Percentiles rank a stretch among this genome's conserved stretches.
phyloP scores from a whole-genome alignment of 306 rosid genomes.

The Canavalia gladiata region DNA sequence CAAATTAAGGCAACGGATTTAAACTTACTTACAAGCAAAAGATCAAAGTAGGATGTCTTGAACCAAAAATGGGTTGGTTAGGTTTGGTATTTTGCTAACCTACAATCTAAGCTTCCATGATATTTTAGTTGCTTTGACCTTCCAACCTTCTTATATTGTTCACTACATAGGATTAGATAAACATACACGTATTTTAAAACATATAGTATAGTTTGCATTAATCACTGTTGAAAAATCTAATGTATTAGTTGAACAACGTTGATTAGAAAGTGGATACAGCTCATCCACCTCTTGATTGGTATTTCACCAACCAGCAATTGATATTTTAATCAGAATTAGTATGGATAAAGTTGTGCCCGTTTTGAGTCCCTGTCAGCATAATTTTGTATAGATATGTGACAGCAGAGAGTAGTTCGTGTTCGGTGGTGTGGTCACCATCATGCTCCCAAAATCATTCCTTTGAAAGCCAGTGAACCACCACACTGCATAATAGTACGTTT shows the following conservation, averaged over 20 bases:
- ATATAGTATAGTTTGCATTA: not conserved
- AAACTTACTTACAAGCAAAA: conserved; percentile 49
- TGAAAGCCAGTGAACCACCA: not conserved
- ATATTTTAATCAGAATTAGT: conserved; percentile 35
- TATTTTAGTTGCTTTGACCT: conserved; percentile 50
- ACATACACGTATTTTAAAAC: not conserved
- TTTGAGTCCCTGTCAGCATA: conserved; percentile 17
- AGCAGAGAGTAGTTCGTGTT: not conserved
- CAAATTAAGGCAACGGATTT: conserved; percentile 42
- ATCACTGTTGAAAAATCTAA: not conserved
- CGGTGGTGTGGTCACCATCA: not conserved
- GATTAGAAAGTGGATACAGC: conserved; percentile 49
- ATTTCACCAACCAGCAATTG: conserved; percentile 51
- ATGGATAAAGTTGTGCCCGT: conserved; percentile 10
- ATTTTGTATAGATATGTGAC: conserved; percentile 14
- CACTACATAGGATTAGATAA: conserved; percentile 23
- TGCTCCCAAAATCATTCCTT: conserved; percentile 18
- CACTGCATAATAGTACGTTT: not conserved
- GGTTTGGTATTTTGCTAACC: conserved; percentile 67
- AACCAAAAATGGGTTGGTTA: conserved; percentile 45
- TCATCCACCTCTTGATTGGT: conserved; percentile 51
- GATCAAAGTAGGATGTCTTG: conserved; percentile 20
- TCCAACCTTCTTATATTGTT: conserved; percentile 28
- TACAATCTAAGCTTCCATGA: conserved; percentile 44
- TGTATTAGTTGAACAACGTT: conserved; percentile 48